A percentile compares a stretch with the other conserved stretches of the same genome.
Conservation (phyloP, 2,329 filamentous ascomycete genomes). For the Phaeosphaeriaceae sp. region DNA sequence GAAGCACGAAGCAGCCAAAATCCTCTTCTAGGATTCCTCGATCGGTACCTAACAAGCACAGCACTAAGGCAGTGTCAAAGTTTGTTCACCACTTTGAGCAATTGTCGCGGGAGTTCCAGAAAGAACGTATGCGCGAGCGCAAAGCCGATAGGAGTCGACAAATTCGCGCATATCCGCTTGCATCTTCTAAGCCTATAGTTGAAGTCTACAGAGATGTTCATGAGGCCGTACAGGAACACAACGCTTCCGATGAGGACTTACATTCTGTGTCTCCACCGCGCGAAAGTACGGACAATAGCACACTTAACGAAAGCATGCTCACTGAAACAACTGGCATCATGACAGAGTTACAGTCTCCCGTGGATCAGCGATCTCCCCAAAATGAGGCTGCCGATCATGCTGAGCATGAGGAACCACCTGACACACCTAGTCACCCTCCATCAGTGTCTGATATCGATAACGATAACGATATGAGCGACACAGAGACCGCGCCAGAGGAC, state of each 20-base stretch:
- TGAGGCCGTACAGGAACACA: constrained; percentile 85
- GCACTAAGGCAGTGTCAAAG: constrained; percentile 80
- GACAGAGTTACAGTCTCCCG: constrained; percentile 43
- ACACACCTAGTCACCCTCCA: constrained; percentile 45
- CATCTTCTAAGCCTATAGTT: constrained; percentile 93
- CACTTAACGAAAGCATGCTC: constrained; percentile 43
- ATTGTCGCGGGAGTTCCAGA: constrained; percentile 93
- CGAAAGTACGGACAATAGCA: constrained; percentile 46
- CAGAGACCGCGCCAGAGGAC: constrained; percentile 74
- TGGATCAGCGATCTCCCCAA: constrained; percentile 36
- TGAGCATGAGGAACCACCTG: constrained; percentile 34
- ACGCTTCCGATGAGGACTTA: constrained; percentile 69
- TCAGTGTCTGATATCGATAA: constrained; percentile 57
- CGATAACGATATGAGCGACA: constrained; percentile 66
- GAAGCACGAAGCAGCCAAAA: constrained; percentile 66
- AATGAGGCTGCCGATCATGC: constrained; percentile 18
- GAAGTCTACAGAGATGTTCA: constrained; percentile 94
- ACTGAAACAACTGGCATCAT: constrained; percentile 43
- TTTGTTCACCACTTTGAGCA: constrained; percentile 96
- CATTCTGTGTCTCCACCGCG: constrained; percentile 39
- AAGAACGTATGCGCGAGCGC: constrained; percentile 85
- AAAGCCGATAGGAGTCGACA: constrained; percentile 77
- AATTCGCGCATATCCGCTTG: constrained; percentile 84
- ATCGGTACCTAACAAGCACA: constrained; percentile 74
- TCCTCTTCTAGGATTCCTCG: constrained; percentile 77